A percentile compares a stretch with the other conserved stretches of the same genome.
phyloP scores from a whole-genome alignment of 352 stramenopile genomes.

The Globisporangium cederbergense region DNA sequence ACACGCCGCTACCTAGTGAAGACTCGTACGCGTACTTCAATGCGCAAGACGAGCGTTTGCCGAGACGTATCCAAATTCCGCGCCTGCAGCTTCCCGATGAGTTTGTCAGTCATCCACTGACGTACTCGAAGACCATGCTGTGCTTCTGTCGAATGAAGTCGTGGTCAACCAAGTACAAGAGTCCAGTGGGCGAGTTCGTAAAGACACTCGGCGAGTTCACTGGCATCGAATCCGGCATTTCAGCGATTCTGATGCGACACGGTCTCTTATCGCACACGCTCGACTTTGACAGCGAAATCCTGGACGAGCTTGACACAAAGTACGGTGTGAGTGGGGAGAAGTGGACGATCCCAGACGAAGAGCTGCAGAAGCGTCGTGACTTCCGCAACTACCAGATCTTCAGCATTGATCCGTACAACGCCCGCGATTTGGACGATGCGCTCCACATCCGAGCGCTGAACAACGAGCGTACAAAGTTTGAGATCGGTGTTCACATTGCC shows the following conservation, averaged over 20 bases:
- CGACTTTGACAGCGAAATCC: slow-evolving; percentile 62
- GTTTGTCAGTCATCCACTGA: slow-evolving; percentile 50
- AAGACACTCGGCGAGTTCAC: slow-evolving; percentile 75
- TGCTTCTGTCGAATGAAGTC: slow-evolving; percentile 70
- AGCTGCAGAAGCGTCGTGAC: slow-evolving; percentile 85
- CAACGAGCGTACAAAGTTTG: slow-evolving; percentile 56
- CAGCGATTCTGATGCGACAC: slow-evolving; percentile 89
- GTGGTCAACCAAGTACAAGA: slow-evolving; percentile 56
- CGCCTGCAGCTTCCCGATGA: slow-evolving; percentile 62
- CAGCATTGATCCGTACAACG: slow-evolving; percentile 96
- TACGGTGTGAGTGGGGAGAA: slow-evolving; percentile 71
- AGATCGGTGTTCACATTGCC: slow-evolving; percentile 97
- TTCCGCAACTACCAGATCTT: slow-evolving; percentile 92
- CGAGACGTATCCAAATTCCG: slow-evolving; percentile 67
- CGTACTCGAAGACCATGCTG: slow-evolving; percentile 70
- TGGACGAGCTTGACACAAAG: slow-evolving; percentile 68
- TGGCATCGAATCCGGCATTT: slow-evolving; percentile 89
- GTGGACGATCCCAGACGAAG: slow-evolving; percentile 75
- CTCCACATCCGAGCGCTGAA: slow-evolving; percentile 87
- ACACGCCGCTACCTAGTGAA: slow-evolving; percentile 32
- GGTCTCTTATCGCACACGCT: slow-evolving; percentile 77
- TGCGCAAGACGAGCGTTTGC: slow-evolving; percentile 59
- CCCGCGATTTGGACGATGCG: slow-evolving; percentile 96
- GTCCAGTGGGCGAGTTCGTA: slow-evolving; percentile 70
- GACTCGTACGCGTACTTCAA: slow-evolving; percentile 75